These are phyloP conservation scores for Eustoma russellianum DNA, from an alignment of 257 asterid species.

Conservation along the genomic window DNA sequence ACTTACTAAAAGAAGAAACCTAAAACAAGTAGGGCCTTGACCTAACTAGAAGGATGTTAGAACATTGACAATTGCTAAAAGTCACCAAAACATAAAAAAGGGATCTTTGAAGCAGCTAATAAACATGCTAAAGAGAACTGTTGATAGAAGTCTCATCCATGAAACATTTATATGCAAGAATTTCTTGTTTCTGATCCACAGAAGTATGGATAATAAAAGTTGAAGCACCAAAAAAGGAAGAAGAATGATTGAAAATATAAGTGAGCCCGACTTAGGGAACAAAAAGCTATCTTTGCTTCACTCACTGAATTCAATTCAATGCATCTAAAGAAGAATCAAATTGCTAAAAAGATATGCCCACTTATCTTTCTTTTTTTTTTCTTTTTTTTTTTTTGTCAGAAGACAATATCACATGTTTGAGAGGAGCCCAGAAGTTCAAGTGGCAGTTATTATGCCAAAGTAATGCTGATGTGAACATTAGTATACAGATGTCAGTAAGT, in stretches of 20 bases:
- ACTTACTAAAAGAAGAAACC: constrained; percentile 4
- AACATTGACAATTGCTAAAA: background rate
- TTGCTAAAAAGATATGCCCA: background rate
- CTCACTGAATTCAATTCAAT: background rate
- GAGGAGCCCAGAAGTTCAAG: background rate
- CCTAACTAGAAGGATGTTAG: background rate
- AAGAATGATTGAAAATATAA: constrained; percentile 6
- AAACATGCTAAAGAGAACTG: background rate
- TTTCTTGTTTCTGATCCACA: no score
- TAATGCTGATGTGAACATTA: background rate
- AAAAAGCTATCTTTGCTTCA: background rate
- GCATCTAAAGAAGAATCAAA: background rate
- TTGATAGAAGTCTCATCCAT: background rate
- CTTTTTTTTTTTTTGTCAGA: background rate
- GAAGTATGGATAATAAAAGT: background rate
- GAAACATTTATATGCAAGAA: no score
- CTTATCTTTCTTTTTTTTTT: no score
- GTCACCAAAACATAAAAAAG: background rate
- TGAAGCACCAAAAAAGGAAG: background rate
- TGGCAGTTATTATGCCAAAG: background rate
- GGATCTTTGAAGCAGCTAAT: background rate
- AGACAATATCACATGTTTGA: background rate
- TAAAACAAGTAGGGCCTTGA: background rate
- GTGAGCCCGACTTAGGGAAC: constrained; percentile 1
- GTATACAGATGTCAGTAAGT: background rate